These are phyloP conservation scores for Hordeum vulgare DNA, from an alignment of 176 grass and related monocot genomes.

Conservation along the genomic window MorexV3_pseudomolecules_assembly NC_058524.1:618144140-618144639, in stretches of 20 bases:
- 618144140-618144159: constrained; percentile 78
- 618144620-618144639: constrained; percentile 65
- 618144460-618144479: constrained; percentile 82
- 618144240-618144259: constrained; percentile 93
- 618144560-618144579: constrained; percentile 77
- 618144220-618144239: constrained; percentile 72
- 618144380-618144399: constrained; percentile 26
- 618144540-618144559: constrained; percentile 92
- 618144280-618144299: constrained; percentile 59
- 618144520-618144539: constrained; percentile 99
- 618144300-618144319: constrained; percentile 8
- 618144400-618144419: constrained; percentile 66
- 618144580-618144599: constrained; percentile 79
- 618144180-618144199: constrained; percentile 89
- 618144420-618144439: constrained; percentile 97
- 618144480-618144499: constrained; percentile 90
- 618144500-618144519: constrained; percentile 75
- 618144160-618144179: constrained; percentile 63
- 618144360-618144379: background rate
- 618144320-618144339: background rate
- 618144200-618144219: constrained; percentile 89
- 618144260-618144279: constrained; percentile 85
- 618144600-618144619: constrained; percentile 92
- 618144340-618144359: background rate
- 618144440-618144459: constrained; percentile 92